Percentiles rank a stretch among this genome's conserved stretches.
Conservation (phyloP, 2,329 filamentous ascomycete species). For the Cytospora leucostoma region DNA sequence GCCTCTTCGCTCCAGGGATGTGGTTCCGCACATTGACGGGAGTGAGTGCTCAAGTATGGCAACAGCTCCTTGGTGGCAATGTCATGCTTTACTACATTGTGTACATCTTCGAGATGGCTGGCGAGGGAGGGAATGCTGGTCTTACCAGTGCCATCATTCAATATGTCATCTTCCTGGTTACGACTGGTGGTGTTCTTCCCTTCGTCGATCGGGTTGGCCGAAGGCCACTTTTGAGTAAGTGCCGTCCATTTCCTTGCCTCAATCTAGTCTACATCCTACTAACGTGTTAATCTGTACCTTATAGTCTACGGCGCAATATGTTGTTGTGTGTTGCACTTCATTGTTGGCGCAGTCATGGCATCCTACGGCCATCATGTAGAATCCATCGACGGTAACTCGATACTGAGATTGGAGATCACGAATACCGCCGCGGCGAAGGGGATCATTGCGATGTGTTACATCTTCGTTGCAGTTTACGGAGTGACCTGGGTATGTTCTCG, state of each 20-base stretch:
- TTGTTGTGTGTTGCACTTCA: constrained; percentile 50
- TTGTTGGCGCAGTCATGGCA: constrained; percentile 53
- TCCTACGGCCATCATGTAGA: constrained; percentile 47
- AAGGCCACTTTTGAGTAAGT: constrained; percentile 43
- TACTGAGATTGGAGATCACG: constrained; percentile 47
- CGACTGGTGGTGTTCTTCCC: constrained; percentile 51
- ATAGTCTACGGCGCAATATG: constrained; percentile 45
- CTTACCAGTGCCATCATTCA: constrained; percentile 56
- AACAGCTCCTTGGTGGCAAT: constrained; percentile 59
- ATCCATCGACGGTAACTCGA: constrained; percentile 46
- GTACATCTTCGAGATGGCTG: constrained; percentile 53
- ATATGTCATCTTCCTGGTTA: constrained; percentile 57
- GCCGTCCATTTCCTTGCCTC: no score
- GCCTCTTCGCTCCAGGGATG: constrained; percentile 50
- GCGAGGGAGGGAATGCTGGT: constrained; percentile 33
- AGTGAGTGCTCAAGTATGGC: constrained; percentile 54
- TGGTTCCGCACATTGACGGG: constrained; percentile 55
- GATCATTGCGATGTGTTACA: constrained; percentile 52
- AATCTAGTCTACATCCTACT: neutral
- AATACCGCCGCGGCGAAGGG: constrained; percentile 47
- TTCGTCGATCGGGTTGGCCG: constrained; percentile 53
- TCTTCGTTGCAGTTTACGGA: constrained; percentile 43
- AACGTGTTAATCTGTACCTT: neutral
- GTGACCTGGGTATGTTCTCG: constrained; percentile 36
- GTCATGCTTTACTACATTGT: constrained; percentile 63